Evolutionary conservation across 2,329 filamentous ascomycete species (phyloP).

Genomic region (Dactylellina haptotyla): DNA sequence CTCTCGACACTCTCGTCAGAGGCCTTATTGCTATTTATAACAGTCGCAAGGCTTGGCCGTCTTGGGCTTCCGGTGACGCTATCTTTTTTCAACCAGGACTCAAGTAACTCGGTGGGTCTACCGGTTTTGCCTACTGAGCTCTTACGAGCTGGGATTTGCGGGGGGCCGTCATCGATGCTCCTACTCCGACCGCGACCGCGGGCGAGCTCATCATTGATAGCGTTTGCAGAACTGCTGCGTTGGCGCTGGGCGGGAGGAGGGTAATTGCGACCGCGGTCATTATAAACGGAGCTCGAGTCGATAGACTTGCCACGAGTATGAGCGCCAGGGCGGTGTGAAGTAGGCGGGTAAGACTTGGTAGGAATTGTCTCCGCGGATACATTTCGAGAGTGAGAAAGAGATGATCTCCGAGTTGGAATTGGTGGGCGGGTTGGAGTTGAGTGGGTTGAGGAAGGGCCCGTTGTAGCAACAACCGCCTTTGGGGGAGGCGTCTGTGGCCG

Average conservation of each 20-base stretch:
- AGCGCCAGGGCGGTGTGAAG: constrained; percentile 28
- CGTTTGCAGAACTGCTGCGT: constrained; percentile 47
- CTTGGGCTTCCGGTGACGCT: constrained; percentile 7
- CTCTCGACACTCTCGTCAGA: constrained; percentile 17
- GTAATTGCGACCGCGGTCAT: constrained; percentile 22
- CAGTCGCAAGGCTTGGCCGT: constrained; percentile 11
- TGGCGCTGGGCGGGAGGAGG: constrained; percentile 38
- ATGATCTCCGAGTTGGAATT: constrained; percentile 39
- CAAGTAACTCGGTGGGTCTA: constrained; percentile 16
- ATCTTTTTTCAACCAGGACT: constrained; percentile 26
- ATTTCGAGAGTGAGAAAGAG: constrained; percentile 39
- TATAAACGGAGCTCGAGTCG: constrained; percentile 47
- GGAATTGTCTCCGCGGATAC: constrained; percentile 37
- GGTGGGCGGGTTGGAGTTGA: constrained; percentile 37
- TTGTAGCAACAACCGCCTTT: constrained; percentile 1
- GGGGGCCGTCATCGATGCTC: constrained; percentile 49
- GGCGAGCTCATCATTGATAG: constrained; percentile 16
- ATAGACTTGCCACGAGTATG: constrained; percentile 47
- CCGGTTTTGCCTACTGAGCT: constrained; percentile 50
- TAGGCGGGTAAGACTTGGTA: constrained; percentile 44
- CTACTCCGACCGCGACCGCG: constrained; percentile 44
- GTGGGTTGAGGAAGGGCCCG: constrained; percentile 28
- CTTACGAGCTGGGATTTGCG: constrained; percentile 45
- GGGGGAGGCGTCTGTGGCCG: constrained; percentile 28
- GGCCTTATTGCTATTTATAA: constrained; percentile 11